Base-by-base conservation (phyloP, 1,284 basidiomycete genomes). In the Austropuccinia psidii region DNA sequence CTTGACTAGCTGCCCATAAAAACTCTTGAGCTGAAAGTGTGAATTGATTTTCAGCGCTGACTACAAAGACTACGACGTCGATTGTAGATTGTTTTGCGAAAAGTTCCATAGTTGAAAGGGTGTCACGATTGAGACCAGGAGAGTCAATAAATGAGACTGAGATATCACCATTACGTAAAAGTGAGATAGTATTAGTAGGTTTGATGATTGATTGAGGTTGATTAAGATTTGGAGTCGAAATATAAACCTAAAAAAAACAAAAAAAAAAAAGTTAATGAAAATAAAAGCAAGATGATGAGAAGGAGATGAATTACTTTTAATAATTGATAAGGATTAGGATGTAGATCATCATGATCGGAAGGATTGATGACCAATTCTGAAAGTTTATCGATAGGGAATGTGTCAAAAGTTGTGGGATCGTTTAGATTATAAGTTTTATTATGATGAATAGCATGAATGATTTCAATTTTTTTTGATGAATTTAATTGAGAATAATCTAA, bases 111-210 rank as follows among this genome's bases (percentile, higher is more conserved):
- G 96, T 99, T 84, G 96, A 92, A 79, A 95, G 82, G 74, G 89
- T 93, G 81, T 98, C 96, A 73, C 93, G 88, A 82, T 99, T 99
- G 64, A 99, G 87, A 75, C 96, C 96, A 1, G 96, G 96, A 0
- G 94, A 95, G 78, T 99, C 96, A 80, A 98, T 98, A 78, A 98
- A 90, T 11, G 95, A 94, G 79, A 98, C 98, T 80, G 97, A 92
- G 78, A 97, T 92, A 72, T 95, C 88, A 75, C 93, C 94, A 81
- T 98, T 98, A 83, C 91, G 93, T 74, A 97, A 86, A 61, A 97
- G 87, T 5, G 92, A 94, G 77, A 70, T 60, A 1, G 67, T 55
- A 50, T 60, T 47, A 41, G 67, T 49, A n/a, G 89, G 87, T 54
- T 88, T 86, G 31, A 49, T 73, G 37, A 24, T 31, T 60, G 65